phyloP scores from a whole-genome alignment of 257 asterid genomes.

The Penstemon newberryi region DNA sequence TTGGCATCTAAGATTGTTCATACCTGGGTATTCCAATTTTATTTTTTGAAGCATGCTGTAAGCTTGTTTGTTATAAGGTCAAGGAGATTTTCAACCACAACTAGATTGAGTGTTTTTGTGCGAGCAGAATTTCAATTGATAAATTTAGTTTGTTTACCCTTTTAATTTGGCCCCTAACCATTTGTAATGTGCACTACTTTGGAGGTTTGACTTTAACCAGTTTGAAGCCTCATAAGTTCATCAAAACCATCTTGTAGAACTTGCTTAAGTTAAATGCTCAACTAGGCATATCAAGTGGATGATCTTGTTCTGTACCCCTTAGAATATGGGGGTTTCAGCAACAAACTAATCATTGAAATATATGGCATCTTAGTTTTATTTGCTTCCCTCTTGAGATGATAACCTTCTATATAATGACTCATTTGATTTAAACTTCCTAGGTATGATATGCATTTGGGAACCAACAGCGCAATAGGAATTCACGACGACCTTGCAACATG shows the following conservation, averaged over 20 bases:
- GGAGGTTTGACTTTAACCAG: slow-evolving; percentile 10
- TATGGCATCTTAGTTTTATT: slow-evolving; percentile 20
- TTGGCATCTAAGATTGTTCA: no score
- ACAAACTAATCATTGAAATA: not conserved
- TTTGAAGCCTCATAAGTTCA: slow-evolving; percentile 8
- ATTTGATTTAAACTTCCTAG: slow-evolving; percentile 41
- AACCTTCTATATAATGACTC: slow-evolving; percentile 21
- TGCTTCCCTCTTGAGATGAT: slow-evolving; percentile 22
- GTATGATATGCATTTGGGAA: slow-evolving; percentile 70
- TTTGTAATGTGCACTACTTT: not conserved
- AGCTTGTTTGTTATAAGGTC: no score
- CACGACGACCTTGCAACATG: slow-evolving; percentile 79
- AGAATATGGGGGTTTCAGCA: not conserved
- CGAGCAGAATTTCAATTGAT: not conserved
- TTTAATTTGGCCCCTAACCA: not conserved
- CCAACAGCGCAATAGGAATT: slow-evolving; percentile 50
- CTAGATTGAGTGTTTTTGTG: no score
- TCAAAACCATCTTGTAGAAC: slow-evolving; percentile 5
- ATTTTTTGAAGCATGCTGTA: no score
- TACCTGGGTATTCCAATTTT: no score
- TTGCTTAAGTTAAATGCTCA: not conserved
- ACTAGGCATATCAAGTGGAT: not conserved
- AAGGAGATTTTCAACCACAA: no score
- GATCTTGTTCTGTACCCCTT: not conserved
- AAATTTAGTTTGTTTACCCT: not conserved